Conservation (phyloP, 2,329 filamentous ascomycete species). For the Xylariaceae sp. region DNA sequence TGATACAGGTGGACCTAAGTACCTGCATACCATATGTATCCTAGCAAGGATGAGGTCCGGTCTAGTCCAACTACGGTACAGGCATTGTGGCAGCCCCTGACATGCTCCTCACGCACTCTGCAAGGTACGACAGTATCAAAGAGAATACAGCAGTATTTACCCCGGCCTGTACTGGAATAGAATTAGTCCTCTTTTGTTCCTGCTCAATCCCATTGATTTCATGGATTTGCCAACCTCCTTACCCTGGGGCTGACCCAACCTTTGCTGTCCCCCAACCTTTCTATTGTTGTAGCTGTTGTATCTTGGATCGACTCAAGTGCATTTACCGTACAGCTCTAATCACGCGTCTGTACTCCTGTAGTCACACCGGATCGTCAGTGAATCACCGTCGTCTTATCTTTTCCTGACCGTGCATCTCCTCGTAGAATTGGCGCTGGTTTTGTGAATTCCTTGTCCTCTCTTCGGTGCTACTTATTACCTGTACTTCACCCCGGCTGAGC, state of each 20-base stretch:
- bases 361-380: neutral
- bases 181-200: conserved; percentile 5
- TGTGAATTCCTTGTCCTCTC: neutral
- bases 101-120: conserved; percentile 8
- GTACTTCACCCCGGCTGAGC: too few species aligned
- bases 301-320: conserved; percentile 1
- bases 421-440: neutral
- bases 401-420: neutral
- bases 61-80: too few species aligned
- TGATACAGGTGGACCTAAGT: too few species aligned
- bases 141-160: too few species aligned
- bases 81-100: too few species aligned
- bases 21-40: too few species aligned
- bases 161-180: too few species aligned
- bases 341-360: neutral
- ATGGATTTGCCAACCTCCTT: conserved; percentile 19
- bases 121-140: too few species aligned
- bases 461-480: too few species aligned
- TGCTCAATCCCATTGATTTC: conserved; percentile 5
- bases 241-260: conserved; percentile 10
- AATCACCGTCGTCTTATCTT: neutral
- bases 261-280: conserved; percentile 9
- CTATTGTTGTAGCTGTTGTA: conserved; percentile 7
- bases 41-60: too few species aligned
- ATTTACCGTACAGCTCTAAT: neutral